Evolutionary conservation across 2,329 filamentous ascomycete species (phyloP), one percentile per base, ranked within the genome.

Genomic region (Ophiognomonia clavigignenti-juglandacearum): DNA sequence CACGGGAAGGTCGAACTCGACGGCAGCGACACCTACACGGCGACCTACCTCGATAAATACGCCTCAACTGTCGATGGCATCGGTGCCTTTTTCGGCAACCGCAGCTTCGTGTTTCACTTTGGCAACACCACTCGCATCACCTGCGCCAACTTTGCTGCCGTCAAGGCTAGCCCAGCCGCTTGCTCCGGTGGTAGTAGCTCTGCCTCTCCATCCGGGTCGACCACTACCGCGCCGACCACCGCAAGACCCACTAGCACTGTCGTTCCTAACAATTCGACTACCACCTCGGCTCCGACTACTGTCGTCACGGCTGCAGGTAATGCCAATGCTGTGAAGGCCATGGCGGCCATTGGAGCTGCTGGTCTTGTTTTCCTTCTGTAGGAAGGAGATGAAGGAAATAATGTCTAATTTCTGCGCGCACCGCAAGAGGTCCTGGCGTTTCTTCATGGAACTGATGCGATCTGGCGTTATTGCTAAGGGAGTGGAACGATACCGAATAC

Each of bases 91-190:
- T 77, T 86, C 50, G 82, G 80, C 38, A 82, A 85, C 67, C 73
- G 77, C 50, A 82, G 78, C 50, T 64, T 86, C 48, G 80, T 83
- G 37, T 57, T 86, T 49, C 83, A 86, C 66, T 81, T 74, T 54
- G 69, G 69, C 57, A 83, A 84, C 69, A 78, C 72, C 64, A 83
- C 78, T 2, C 75, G 82, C 52, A 75, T 85, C 56, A 75, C 74
- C 8, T 86, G 82, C 59, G 82, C 79, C 63, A 83, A 82, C 70
- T 83, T 85, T 59, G 62, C 57, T 22, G 51, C 65, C 41, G 51
- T 61, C 19, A 24, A 31, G 13, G 51, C 54, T 19, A 50, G 44
- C n/a, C 39, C 44, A 35, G 37, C 20, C 18, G 23, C 37, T n/a
- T 35, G 41, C 8, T 36, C 4, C 35, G 43, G 41, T 26, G 36